These are phyloP conservation scores for Dissoconium aciculare DNA, from an alignment of 2,329 filamentous ascomycete species.

Conservation along the genomic window DNA sequence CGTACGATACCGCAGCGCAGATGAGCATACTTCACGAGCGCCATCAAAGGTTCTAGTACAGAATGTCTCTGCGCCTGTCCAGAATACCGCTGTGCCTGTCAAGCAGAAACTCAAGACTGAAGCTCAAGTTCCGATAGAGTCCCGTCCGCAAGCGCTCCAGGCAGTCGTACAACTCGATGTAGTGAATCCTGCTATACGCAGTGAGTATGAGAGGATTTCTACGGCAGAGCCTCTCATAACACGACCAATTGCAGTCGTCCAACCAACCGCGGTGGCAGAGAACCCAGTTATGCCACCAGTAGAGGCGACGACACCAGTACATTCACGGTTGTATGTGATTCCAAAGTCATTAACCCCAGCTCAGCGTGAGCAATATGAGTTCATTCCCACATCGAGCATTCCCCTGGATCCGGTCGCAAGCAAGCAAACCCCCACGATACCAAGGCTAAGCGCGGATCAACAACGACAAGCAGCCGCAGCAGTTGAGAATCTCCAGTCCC, in stretches of 20 bases:
- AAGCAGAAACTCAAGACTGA: not conserved
- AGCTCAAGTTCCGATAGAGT: no score
- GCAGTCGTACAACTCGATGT: not conserved
- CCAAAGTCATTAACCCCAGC: conserved; percentile 16
- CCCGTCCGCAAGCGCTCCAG: not conserved
- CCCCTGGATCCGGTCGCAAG: not conserved
- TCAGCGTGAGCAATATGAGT: conserved; percentile 20
- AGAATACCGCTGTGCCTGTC: not conserved
- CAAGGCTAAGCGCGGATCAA: conserved; percentile 43
- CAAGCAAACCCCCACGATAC: not conserved
- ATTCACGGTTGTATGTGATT: conserved; percentile 10
- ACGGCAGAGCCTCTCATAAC: not conserved
- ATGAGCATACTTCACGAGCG: conserved; percentile 10
- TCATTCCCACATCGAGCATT: conserved; percentile 1
- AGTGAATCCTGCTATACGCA: not conserved
- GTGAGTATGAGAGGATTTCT: not conserved
- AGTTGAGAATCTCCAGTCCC: conserved; percentile 52
- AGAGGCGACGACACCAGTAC: not conserved
- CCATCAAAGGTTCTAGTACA: not conserved
- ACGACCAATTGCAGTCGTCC: no score
- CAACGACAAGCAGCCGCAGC: conserved; percentile 65
- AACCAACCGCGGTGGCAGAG: not conserved
- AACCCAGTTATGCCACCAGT: not conserved
- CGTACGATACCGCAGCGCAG: not conserved
- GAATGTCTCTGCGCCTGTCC: not conserved